Evolutionary conservation across 805 yeast species (phyloP), one percentile per base, ranked within the genome.

Genomic region (Ogataea dorogensis): DNA sequence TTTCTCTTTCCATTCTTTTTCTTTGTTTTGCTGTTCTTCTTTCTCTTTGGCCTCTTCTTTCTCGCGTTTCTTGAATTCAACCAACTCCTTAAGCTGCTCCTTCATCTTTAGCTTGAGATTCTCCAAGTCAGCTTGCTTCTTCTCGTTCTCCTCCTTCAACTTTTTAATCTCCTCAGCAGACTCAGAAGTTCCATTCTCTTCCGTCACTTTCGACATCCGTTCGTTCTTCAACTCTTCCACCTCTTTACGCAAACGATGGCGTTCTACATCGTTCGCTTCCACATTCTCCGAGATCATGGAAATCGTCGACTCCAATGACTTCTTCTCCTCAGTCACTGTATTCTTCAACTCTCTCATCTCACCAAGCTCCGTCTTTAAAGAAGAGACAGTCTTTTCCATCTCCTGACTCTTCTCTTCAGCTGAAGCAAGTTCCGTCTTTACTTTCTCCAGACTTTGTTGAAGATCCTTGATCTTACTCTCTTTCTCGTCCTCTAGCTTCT

Each of bases 111-210:
- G 25, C 25, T 16, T 26, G 10, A 20, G 12, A 10, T 7, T 22
- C 3, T 17, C 23, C 5, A 30, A 10, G 15, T 41, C 41, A 12
- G 7, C 7, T 7, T 25, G 17, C 11, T 33, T 36, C 9, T 28
- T 19, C 22, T 12, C 18, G 17, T 21, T 18, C 9, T 35, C 36
- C 5, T 17, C 31, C 12, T 50, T 44, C 9, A 53, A 36, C 9
- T 46, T 44, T 13, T 44, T 33, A 12, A 50, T 34, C 15, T 44
- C 47, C 2, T 43, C 61, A 0, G 70, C 60, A 0, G 74, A 63
- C 38, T 72, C 77, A 0, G 82, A 75, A 31, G 61, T 70, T 35
- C 72, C 71, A 36, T 67, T 67, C 9, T n/a, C n/a, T n/a, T n/a
- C n/a, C n/a, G n/a, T 4, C 3, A 17, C 12, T 23, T 33, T 41